Evolutionary conservation across 306 rosid genomes (phyloP), one percentile per base, ranked within the genome.

Genomic region (Luffa acutangula): DNA sequence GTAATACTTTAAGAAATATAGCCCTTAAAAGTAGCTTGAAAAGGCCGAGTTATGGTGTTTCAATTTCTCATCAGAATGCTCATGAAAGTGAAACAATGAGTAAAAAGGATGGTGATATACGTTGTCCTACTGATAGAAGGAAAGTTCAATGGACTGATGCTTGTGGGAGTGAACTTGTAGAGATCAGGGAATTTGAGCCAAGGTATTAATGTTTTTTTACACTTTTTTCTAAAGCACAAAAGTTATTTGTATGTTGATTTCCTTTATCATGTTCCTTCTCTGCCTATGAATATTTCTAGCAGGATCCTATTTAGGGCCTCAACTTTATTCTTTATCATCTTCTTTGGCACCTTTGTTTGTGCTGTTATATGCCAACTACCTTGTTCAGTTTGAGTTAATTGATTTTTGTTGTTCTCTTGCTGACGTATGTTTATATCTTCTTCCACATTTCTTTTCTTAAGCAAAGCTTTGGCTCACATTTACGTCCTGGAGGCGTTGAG

Each of bases 101-200:
- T 54, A 88, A 89, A 62, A 85, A 80, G 48, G 83, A 65, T 58
- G 85, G 81, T 82, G 81, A 84, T 83, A 78, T 78, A 60, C 82
- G 82, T 69, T 87, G 80, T 85, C 88, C 86, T 79, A 60, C 79
- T 8, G 95, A 91, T 72, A 85, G 83, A 83, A 90, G 98, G 81
- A 94, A 84, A 84, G 96, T 94, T 80, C 97, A 89, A 87, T 94
- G 98, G 98, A 94, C 95, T 15, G 98, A 94, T 87, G 78, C 86
- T 83, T 91, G 88, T 65, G 98, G 97, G 51, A 85, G 87, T 46
- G 98, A 94, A 81, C 97, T 94, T 59, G 91, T 85, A 81, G 91
- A 92, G 81, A 89, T 94, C 78, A 87, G 86, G 83, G 97, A 94
- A 85, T 94, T 92, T 85, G 98, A 94, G 85, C 93, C 98, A 93